Base-by-base conservation (phyloP, 805 yeast species). In the Jamesozyma spencerorum region DNA sequence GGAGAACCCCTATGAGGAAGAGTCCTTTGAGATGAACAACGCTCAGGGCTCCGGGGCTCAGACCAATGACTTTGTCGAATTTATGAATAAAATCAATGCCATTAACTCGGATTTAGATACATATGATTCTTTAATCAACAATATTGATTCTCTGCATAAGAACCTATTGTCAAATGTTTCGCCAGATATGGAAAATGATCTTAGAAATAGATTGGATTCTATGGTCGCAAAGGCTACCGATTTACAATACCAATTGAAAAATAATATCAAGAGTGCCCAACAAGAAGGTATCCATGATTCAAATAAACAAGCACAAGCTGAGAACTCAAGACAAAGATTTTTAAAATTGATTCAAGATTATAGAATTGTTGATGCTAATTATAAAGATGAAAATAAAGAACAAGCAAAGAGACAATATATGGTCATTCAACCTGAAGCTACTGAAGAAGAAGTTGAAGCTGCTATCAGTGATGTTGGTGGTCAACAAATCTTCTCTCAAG, bases 401-500 rank as follows among this genome's bases (percentile, higher is more conserved):
- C 94, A 85, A 58, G 95, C 96, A 37, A 88, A 81, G 55, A 79
- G 95, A 63, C 97, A 90, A 71, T 88, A 82, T 69, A 79, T 78
- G 58, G 85, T 92, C 55, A 92, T 85, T 47, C 82, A 79, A 55
- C 95, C 94, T 7, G 82, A 79, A 46, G 92, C 94, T 3, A 73
- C 90, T 15, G 83, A 82, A 20, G 83, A 72, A 38, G 94, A 90
- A 67, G 84, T 90, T 46, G 77, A 76, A 49, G 85, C 81, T 39
- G 95, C 88, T 37, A 79, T 88, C 43, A 88, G 81, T 51, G 94
- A 86, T 55, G 77, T 76, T 41, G 84, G 82, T 49, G 83, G 86
- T 40, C 87, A 82, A 60, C 97, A 90, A 67, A 85, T 88, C 53
- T 92, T 92, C 67, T 86, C 94, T 44, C 95, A 87, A 65, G 97